Evolutionary conservation across 176 grass and related monocot genomes (phyloP), one percentile per base, ranked within the genome.

Genomic region (Rhynchospora pubera): DNA sequence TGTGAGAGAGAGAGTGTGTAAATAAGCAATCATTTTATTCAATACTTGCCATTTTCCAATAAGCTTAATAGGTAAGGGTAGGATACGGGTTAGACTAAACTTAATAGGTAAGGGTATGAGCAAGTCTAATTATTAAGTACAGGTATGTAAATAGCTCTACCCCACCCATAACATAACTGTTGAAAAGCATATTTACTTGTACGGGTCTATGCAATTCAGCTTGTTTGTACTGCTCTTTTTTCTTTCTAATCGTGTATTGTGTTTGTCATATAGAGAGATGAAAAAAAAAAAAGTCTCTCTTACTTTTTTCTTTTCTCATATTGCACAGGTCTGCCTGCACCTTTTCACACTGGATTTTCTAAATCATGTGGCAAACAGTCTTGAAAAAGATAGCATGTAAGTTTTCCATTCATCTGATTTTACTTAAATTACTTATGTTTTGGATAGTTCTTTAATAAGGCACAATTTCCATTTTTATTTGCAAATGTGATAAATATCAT

Each of bases 321-420:
- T 78, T 21, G 85, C 61, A 11, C 74, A 97, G 91, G 85, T 94
- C 42, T 97, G 94, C 87, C 82, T 97, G 86, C 92, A 97, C 78
- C 82, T 97, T 89, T 97, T 94, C 85, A 89, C 90, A 77, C 80
- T 94, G 90, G 90, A 97, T 88, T 97, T 97, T 89, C 85, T 94
- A 62, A 92, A 89, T 83, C 92, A 97, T 85, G 91, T 97, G 11
- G 89, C 91, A 73, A 92, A 79, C 44, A 85, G 90, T 88, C 92
- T 97, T 78, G 92, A 97, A 90, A 94, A 89, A 56, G 94, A 97
- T 62, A 92, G 94, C 79, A 84, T 86, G 94, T 97, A 77, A 92
- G 94, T 89, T 68, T 59, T 85, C 9, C 74, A 62, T 56, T 39
- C 56, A 24, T 28, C 28, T 57, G 6, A 8, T 89, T 62, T 62